Conservation (phyloP, 148 eudicot species). For the Rhododendron griersonianum region DNA sequence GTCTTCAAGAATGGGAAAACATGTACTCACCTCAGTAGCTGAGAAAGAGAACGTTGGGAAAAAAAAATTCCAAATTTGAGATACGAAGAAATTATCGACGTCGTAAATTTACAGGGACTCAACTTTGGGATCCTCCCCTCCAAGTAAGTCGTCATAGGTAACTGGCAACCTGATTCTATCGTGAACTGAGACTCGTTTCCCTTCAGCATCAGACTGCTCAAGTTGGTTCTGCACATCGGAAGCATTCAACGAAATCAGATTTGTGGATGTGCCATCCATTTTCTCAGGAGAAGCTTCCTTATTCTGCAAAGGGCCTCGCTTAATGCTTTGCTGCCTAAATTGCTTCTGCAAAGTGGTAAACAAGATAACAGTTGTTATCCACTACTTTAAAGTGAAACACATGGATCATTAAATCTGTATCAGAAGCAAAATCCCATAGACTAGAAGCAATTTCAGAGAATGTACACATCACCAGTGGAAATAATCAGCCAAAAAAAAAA, state of each 20-base stretch:
- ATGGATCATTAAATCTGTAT: neutral
- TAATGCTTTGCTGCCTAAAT: conserved; percentile 34
- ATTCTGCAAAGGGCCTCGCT: conserved; percentile 17
- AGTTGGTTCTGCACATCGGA: conserved; percentile 16
- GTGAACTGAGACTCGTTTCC: conserved; percentile 39
- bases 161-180: conserved; percentile 67
- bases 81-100: neutral
- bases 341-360: conserved; percentile 49
- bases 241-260: conserved; percentile 9
- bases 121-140: conserved; percentile 25
- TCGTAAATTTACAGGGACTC: neutral
- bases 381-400: neutral
- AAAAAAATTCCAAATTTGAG: neutral
- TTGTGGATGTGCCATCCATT: conserved; percentile 2
- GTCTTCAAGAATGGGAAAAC: neutral
- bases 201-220: conserved; percentile 15
- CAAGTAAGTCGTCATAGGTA: conserved; percentile 66
- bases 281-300: conserved; percentile 18
- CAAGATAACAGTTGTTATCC: neutral
- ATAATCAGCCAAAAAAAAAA: neutral
- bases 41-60: neutral
- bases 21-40: neutral
- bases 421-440: neutral
- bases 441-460: neutral
- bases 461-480: neutral